Percentiles rank a stretch among this genome's conserved stretches.
phyloP scores from a whole-genome alignment of 148 eudicot species.

The Nepenthes gracilis region DNA sequence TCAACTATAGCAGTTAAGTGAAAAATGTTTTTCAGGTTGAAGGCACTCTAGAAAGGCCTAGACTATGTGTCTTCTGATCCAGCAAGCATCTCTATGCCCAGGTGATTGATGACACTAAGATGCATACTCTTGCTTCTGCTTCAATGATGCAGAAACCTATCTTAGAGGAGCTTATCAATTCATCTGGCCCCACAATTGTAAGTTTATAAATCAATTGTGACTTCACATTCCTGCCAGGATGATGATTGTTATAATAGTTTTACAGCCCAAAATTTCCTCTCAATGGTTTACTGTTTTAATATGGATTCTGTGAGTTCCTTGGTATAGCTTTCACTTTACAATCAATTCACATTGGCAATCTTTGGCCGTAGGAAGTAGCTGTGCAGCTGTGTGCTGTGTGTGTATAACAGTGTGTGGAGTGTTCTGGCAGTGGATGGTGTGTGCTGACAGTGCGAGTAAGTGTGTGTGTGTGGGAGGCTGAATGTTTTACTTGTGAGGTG shows the following conservation, averaged over 20 bases:
- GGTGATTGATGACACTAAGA: constrained; percentile 87
- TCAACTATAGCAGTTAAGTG: too few species aligned
- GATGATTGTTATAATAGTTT: too few species aligned
- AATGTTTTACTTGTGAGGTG: too few species aligned
- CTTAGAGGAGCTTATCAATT: constrained; percentile 53
- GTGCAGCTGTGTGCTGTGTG: too few species aligned
- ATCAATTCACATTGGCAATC: background rate
- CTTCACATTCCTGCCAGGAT: too few species aligned
- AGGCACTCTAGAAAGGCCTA: constrained; percentile 93
- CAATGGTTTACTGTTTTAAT: background rate
- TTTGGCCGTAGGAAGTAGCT: constrained; percentile 41
- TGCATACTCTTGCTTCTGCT: constrained; percentile 97
- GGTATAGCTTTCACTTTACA: background rate
- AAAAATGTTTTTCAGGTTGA: constrained; percentile 55
- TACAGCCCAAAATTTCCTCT: too few species aligned
- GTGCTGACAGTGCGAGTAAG: too few species aligned
- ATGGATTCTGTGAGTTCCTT: background rate
- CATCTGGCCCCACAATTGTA: constrained; percentile 80
- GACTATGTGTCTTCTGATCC: constrained; percentile 83
- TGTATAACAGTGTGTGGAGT: too few species aligned
- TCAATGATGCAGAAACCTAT: constrained; percentile 87
- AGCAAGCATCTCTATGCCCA: constrained; percentile 90
- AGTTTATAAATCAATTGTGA: too few species aligned
- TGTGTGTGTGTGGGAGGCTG: too few species aligned
- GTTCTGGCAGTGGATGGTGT: too few species aligned